Conservation (phyloP, 1,284 basidiomycete genomes). For the Gastroboletus turbinatus region DNA sequence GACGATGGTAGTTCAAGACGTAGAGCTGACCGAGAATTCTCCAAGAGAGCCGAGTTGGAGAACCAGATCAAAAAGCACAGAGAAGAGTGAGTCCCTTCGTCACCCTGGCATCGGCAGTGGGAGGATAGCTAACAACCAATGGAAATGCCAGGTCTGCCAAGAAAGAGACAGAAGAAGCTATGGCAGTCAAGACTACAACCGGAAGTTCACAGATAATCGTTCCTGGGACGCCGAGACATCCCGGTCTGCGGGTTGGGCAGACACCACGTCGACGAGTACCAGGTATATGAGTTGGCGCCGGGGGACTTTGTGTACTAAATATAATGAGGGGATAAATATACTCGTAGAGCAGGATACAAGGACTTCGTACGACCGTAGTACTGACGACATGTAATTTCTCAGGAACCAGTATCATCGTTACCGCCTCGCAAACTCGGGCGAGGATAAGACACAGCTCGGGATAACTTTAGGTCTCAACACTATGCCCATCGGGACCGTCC, state of each 20-base stretch:
- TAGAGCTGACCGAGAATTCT: conserved; percentile 85
- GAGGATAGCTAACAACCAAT: conserved; percentile 2
- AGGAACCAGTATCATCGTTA: conserved; percentile 7
- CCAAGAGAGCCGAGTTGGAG: conserved; percentile 86
- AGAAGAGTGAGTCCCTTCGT: conserved; percentile 65
- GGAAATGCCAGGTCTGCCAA: conserved; percentile 51
- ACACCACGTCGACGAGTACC: conserved; percentile 62
- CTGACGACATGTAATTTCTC: conserved; percentile 11
- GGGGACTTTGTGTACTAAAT: neutral
- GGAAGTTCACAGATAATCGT: conserved; percentile 72
- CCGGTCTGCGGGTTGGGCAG: conserved; percentile 61
- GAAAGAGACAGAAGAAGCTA: conserved; percentile 64
- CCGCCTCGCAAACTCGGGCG: neutral
- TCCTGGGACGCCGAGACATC: conserved; percentile 76
- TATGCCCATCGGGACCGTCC: conserved; percentile 11
- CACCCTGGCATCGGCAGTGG: neutral
- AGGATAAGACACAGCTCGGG: neutral
- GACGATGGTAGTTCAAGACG: conserved; percentile 76
- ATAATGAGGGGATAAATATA: conserved; percentile 1
- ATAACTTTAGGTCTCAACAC: conserved; percentile 1
- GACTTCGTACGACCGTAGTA: neutral
- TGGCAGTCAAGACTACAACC: conserved; percentile 57
- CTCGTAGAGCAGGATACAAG: neutral
- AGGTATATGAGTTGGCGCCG: conserved; percentile 37
- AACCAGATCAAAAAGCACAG: conserved; percentile 85